Base-by-base conservation (phyloP, 306 rosid genomes). In the Corylus americana region DNA sequence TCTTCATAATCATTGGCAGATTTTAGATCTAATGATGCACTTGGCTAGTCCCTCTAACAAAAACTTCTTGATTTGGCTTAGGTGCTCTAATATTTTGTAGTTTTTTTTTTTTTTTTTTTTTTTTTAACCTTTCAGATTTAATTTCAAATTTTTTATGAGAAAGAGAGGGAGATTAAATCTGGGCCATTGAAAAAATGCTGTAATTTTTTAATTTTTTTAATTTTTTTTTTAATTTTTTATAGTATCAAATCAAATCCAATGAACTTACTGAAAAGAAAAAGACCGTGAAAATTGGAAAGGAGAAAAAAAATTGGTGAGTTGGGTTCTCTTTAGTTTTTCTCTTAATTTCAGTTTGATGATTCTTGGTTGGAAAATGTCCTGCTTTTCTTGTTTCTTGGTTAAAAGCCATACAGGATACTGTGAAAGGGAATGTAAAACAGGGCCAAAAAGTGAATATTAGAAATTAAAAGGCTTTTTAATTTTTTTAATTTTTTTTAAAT, bases 241-340 rank as follows among this genome's bases (percentile, higher is more conserved):
- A 31, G 35, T 31, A 31, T 31, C 35, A 31, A 31, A 3, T 31
- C 35, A 31, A 31, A 31, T 31, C 35, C 35, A 31, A 31, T 2
- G 35, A 31, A 31, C 35, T 31, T 31, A 31, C 2, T 31, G 35
- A 31, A 31, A 31, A 31, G 77, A 57, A 64, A 12, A 86, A 71
- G 48, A 89, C 87, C 13, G 69, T 77, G 31, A 44, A n/a, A 47
- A 80, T 47, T 47, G 88, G 76, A 88, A 77, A 10, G 71, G 55
- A 7, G 61, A 53, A 22, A 55, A 55, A 53, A 48, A 73, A 7
- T 22, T 39, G 53, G 47, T 47, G 64, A 84, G 90, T 87, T 73
- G 1, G 22, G 22, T 39, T 63, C 71, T 39, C 69, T 77, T 35
- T n/a, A 4, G 27, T 31, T 3, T 16, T 49, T 29, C 35, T n/a